Base-by-base conservation (phyloP, 495 filamentous ascomycete genomes). In the Neurospora pannonica region DNA sequence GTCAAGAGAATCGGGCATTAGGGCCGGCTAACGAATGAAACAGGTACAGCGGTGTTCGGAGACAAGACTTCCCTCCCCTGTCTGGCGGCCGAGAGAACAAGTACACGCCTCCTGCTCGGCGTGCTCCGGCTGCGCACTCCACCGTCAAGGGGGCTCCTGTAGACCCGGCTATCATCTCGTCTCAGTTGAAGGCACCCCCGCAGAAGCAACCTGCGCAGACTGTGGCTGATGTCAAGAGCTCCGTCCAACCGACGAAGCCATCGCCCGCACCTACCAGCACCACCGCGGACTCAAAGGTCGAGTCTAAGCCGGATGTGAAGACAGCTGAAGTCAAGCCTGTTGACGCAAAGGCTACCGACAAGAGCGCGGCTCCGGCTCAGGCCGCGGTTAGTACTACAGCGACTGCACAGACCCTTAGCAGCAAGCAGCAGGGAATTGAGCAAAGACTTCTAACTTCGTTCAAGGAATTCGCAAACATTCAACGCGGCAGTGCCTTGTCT, bases 1-100 rank as follows among this genome's bases (percentile, higher is more conserved):
- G 13, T 43, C 21, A 60, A 28, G 21, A 15, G 24, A 40, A 6
- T 31, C 13, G n/a, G 37, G 31, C 21, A 9, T 31, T 31, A 28
- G 42, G 31, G 38, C 31, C 69, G 62, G 37, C 72, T 82, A 71
- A 81, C 87, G 74, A 72, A 73, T 40, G 37, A 67, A 73, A 78
- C 77, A 94, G 92, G 79, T 98, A 97, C 81, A 97, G 95, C 81
- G 95, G 94, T 79, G 96, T 99, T 24, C 92, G 89, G 46, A 90
- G 96, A 71, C 87, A 89, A 76, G 87, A 89, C 31, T 93, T 93
- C 78, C 89, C 91, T n/a, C 88, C 92, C 10, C 84, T 94, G 48
- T 75, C 82, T 48, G 82, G 75, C 74, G 54, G 54, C 54, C 81
- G 81, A 13, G 89, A 90, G 71, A 94, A 92, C 81, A 94, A 92